A percentile compares a stretch with the other conserved stretches of the same genome.
These are phyloP conservation scores for Cladosporium sp. DNA, from an alignment of 2,329 filamentous ascomycete species.

Conservation along the genomic window DNA sequence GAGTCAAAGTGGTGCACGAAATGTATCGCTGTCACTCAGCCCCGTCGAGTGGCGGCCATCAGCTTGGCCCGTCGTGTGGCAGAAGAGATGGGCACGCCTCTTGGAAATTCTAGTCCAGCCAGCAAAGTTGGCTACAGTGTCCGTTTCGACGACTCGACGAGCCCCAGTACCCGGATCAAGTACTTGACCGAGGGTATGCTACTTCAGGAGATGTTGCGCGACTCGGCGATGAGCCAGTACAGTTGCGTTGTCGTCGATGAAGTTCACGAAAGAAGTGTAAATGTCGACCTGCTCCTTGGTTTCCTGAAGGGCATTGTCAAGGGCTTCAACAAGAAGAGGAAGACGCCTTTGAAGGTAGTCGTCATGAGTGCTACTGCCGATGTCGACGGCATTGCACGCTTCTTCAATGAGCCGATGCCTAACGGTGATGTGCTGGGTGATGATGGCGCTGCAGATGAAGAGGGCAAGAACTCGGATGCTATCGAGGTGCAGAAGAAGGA, in stretches of 20 bases:
- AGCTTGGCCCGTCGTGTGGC: slow-evolving; percentile 86
- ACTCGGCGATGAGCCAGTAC: slow-evolving; percentile 79
- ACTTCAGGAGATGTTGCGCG: slow-evolving; percentile 85
- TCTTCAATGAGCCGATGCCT: slow-evolving; percentile 59
- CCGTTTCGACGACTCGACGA: slow-evolving; percentile 84
- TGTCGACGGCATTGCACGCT: slow-evolving; percentile 72
- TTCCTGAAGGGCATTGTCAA: slow-evolving; percentile 79
- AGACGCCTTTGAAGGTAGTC: slow-evolving; percentile 78
- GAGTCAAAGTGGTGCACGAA: slow-evolving; percentile 79
- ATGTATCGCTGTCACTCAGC: slow-evolving; percentile 91
- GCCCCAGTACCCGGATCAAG: slow-evolving; percentile 82
- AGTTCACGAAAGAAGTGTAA: slow-evolving; percentile 92
- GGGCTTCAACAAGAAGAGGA: slow-evolving; percentile 59
- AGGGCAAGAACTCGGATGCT: slow-evolving; percentile 9
- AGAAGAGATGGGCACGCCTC: slow-evolving; percentile 70
- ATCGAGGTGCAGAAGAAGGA: slow-evolving; percentile 2
- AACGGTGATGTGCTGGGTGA: slow-evolving; percentile 18
- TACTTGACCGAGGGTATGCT: slow-evolving; percentile 96
- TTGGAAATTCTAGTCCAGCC: slow-evolving; percentile 59
- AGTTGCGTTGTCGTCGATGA: slow-evolving; percentile 92
- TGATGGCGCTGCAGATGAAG: slow-evolving; percentile 4
- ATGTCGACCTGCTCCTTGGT: slow-evolving; percentile 86
- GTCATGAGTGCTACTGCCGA: slow-evolving; percentile 98
- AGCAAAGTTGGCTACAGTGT: slow-evolving; percentile 87
- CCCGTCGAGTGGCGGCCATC: slow-evolving; percentile 88